Conservation (phyloP, 78 protist species). For the Capsaspora owczarzaki region DNA sequence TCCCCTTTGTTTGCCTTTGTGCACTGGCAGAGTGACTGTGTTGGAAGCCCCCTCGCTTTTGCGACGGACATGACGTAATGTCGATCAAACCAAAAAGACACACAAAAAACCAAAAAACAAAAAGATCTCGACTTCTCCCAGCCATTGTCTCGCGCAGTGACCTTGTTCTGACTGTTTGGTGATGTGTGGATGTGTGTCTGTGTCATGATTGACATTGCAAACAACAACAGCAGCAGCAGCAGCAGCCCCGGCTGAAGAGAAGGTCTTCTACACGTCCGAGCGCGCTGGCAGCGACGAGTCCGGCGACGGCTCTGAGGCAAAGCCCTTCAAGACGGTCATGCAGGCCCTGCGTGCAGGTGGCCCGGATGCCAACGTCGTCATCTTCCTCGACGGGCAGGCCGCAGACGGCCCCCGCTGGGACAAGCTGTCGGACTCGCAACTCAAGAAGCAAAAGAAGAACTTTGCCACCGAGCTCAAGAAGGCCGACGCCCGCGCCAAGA, state of each 20-base stretch:
- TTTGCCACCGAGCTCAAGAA: neutral
- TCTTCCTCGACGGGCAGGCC: too few species aligned
- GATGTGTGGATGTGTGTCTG: neutral
- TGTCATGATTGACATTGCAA: too few species aligned
- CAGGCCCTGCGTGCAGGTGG: neutral
- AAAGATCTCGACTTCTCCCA: too few species aligned
- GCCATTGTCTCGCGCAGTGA: too few species aligned
- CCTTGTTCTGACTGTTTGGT: neutral
- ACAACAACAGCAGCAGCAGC: neutral
- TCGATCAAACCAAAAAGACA: too few species aligned
- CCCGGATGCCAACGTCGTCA: neutral
- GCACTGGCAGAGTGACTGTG: too few species aligned
- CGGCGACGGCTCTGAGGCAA: neutral
- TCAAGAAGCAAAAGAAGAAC: neutral
- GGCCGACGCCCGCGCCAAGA: neutral
- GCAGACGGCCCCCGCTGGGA: neutral
- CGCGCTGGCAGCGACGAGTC: neutral
- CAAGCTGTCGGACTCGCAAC: neutral
- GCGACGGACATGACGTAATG: too few species aligned
- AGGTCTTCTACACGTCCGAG: constrained; percentile 1
- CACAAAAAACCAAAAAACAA: too few species aligned
- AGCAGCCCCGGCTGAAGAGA: too few species aligned
- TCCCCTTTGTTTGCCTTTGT: too few species aligned
- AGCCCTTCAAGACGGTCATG: neutral
- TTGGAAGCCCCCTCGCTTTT: too few species aligned